Evolutionary conservation across 2,329 filamentous ascomycete genomes (phyloP).

Genomic region (Colletotrichum spinosum): DNA sequence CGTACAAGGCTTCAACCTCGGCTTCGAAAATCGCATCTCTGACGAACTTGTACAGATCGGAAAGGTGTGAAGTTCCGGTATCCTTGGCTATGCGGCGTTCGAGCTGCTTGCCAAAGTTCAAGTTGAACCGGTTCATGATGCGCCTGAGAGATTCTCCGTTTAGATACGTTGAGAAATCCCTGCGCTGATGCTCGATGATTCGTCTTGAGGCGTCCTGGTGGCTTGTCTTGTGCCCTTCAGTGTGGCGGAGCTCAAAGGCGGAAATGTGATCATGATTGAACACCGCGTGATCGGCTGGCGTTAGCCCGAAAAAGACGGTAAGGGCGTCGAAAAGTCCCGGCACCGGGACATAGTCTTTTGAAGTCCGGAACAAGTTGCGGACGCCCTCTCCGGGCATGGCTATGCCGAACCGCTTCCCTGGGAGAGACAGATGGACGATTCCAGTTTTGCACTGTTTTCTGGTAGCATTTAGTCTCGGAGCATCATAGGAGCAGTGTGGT

Average conservation of each 20-base stretch:
- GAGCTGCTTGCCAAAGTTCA: not conserved
- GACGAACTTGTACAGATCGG: conserved; percentile 23
- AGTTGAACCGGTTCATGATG: conserved; percentile 16
- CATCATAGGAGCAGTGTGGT: fast-evolving
- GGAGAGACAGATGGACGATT: not conserved
- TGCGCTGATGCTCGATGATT: conserved; percentile 32
- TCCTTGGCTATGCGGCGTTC: not conserved
- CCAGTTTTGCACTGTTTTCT: not conserved
- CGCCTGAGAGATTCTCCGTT: conserved; percentile 17
- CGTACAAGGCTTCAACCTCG: conserved; percentile 27
- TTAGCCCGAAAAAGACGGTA: conserved; percentile 26
- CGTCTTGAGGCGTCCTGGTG: conserved; percentile 20
- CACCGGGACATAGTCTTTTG: conserved; percentile 9
- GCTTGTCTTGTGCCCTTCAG: not conserved
- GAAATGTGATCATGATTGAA: conserved; percentile 27
- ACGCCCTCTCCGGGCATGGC: conserved; percentile 28
- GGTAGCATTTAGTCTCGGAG: not conserved
- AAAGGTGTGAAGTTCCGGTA: not conserved
- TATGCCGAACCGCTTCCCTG: conserved; percentile 5
- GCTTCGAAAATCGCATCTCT: conserved; percentile 19
- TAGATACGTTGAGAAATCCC: conserved; percentile 21
- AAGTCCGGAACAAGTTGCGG: conserved; percentile 9
- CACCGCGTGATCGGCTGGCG: conserved; percentile 5
- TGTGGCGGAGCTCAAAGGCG: conserved; percentile 7
- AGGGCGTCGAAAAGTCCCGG: conserved; percentile 24